These are phyloP conservation scores for Hydnomerulius pinastri DNA, from an alignment of 768 basidiomycete genomes.

Conservation along the genomic window DNA sequence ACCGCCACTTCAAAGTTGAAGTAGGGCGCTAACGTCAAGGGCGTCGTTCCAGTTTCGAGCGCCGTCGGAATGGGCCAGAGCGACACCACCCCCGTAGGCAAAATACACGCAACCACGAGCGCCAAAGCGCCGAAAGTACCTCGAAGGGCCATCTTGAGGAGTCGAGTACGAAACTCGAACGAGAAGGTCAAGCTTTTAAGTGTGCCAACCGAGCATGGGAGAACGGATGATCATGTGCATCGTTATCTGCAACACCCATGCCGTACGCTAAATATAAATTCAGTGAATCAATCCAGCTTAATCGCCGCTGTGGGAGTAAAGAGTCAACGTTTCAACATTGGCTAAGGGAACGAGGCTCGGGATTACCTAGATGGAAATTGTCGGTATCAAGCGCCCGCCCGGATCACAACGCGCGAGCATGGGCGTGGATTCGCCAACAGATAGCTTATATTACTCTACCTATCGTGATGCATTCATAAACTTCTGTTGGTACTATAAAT, in stretches of 20 bases:
- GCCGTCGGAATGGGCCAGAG: conserved; percentile 36
- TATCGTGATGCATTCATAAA: too few relatives aligned
- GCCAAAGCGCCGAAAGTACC: conserved; percentile 7
- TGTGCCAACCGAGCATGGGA: background rate
- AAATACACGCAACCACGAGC: conserved; percentile 9
- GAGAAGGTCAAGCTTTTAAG: conserved; percentile 1
- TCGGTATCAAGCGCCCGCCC: too few relatives aligned
- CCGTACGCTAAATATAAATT: background rate
- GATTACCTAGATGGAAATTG: too few relatives aligned
- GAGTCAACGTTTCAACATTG: too few relatives aligned
- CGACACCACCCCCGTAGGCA: conserved; percentile 9
- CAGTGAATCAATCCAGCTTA: too few relatives aligned
- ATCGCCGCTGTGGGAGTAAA: too few relatives aligned
- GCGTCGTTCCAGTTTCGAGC: conserved; percentile 26
- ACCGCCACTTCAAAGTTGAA: conserved; percentile 34
- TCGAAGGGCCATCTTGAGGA: conserved; percentile 3
- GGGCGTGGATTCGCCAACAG: too few relatives aligned
- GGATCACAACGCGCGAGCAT: too few relatives aligned
- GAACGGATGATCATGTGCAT: background rate
- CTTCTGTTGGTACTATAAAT: too few relatives aligned
- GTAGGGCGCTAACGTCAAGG: conserved; percentile 23
- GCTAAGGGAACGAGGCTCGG: too few relatives aligned
- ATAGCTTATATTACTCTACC: too few relatives aligned
- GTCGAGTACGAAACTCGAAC: background rate
- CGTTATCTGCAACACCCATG: too few relatives aligned